Evolutionary conservation across 345 rosid genomes (phyloP).

Genomic region (Eucalyptus caleyi): DNA sequence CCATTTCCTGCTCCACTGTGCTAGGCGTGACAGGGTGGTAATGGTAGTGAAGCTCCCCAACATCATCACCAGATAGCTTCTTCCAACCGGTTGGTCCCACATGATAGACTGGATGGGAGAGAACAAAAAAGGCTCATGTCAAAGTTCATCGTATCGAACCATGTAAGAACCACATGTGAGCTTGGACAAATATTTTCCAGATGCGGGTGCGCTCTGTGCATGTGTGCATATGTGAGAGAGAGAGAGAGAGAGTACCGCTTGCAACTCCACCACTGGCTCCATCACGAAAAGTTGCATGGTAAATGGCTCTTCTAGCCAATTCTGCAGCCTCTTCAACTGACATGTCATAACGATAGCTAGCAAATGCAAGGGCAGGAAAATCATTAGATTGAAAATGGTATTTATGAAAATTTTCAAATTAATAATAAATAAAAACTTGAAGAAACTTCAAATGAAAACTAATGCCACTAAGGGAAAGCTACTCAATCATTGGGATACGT

Average conservation of each 20-base stretch:
- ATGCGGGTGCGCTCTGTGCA: background rate
- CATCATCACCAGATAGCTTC: conserved; percentile 95
- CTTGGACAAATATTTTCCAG: background rate
- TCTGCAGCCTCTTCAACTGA: conserved; percentile 89
- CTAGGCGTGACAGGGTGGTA: conserved; percentile 62
- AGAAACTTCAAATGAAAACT: background rate
- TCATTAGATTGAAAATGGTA: background rate
- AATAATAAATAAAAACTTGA: background rate
- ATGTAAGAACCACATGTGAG: background rate
- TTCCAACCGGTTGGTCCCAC: conserved; percentile 96
- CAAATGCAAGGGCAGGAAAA: background rate
- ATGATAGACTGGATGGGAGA: conserved; percentile 50
- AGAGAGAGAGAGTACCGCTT: conserved; percentile 44
- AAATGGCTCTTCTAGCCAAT: conserved; percentile 90
- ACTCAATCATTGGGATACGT: background rate
- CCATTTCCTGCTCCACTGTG: conserved; percentile 84
- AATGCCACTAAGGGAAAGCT: background rate
- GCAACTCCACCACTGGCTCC: conserved; percentile 99
- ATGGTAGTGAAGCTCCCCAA: conserved; percentile 83
- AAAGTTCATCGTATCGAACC: background rate
- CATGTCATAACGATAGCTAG: conserved; percentile 77
- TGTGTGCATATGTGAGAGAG: background rate
- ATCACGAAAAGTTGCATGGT: conserved; percentile 98
- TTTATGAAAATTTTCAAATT: background rate
- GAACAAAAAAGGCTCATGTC: background rate